Base-by-base conservation (phyloP, 2,329 filamentous ascomycete species). In the Verticillium albo-atrum region DNA sequence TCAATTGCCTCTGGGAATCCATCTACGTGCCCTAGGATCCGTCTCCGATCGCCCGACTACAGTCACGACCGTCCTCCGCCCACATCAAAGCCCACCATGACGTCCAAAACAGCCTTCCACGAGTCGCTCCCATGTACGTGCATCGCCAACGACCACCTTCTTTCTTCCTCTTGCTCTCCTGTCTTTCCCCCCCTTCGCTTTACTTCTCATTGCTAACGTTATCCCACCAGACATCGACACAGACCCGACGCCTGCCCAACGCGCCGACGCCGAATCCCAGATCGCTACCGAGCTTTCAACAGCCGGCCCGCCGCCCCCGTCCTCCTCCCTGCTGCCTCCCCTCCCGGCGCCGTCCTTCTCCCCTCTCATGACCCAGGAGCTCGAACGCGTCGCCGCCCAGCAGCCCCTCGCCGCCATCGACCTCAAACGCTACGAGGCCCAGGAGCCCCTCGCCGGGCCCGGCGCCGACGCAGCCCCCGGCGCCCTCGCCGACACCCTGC, bases 341-440 rank as follows among this genome's bases (percentile, higher is more conserved):
- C 68, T 77, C 17, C 78, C 77, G 63, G 74, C 76, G 34, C 76
- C 84, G 5, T 76, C 73, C 56, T 90, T 92, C 76, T 85, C 89
- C 5, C 81, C 85, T 4, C 73, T 88, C n/a, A 79, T 96, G 42
- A 70, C 82, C 65, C 72, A 83, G 66, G 92, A 96, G 69, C 81
- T 94, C 63, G 76, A 78, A 23, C 89, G 91, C 64, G 80, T 93
- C 61, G 78, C 84, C 52, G 55, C 70, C 7, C 59, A 71, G 59
- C 70, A 80, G n/a, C 82, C 87, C 2, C 76, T 90, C 59, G 71
- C 74, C 0, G 86, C 85, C 58, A 86, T 96, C 67, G 90, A 97
- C 73, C 79, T 92, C 20, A 78, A 83, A 51, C 91, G 93, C 66
- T 98, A 98, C 82, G 91, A 97, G 75, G 85, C 88, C 2, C 85